phyloP scores from a whole-genome alignment of 1,284 basidiomycete species.

The Cutaneotrichosporon daszewskae region DNA sequence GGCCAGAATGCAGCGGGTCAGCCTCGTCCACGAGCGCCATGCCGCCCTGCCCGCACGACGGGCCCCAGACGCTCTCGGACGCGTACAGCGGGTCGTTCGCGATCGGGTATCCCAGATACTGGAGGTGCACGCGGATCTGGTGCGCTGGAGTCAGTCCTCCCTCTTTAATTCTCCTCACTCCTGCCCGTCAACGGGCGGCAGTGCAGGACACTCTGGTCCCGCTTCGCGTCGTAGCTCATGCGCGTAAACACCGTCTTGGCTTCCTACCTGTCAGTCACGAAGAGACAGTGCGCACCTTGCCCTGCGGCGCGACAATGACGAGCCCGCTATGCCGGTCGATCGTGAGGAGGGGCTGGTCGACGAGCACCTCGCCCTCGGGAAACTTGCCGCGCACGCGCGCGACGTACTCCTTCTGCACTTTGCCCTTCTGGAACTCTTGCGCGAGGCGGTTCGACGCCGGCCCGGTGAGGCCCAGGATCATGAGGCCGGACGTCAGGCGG shows the following conservation, averaged over 20 bases:
- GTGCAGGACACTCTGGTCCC: slow-evolving; percentile 80
- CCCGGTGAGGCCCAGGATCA: slow-evolving; percentile 82
- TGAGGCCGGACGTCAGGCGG: slow-evolving; percentile 87
- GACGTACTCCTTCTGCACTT: slow-evolving; percentile 84
- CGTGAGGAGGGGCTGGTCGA: slow-evolving; percentile 82
- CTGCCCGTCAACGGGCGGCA: slow-evolving; percentile 83
- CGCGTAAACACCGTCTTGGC: slow-evolving; percentile 86
- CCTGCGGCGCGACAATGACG: slow-evolving; percentile 88
- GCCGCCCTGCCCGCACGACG: slow-evolving; percentile 70
- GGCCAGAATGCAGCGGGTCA: neutral
- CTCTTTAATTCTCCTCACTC: slow-evolving; percentile 55
- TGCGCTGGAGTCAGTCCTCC: slow-evolving; percentile 60
- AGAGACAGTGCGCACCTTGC: slow-evolving; percentile 58
- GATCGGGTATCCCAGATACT: slow-evolving; percentile 89
- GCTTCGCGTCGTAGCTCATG: slow-evolving; percentile 73
- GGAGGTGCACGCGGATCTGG: slow-evolving; percentile 92
- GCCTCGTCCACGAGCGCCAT: slow-evolving; percentile 55
- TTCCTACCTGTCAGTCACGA: slow-evolving; percentile 51
- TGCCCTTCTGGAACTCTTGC: slow-evolving; percentile 72
- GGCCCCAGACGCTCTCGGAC: slow-evolving; percentile 74
- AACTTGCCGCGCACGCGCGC: slow-evolving; percentile 79
- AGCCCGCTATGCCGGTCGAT: slow-evolving; percentile 94
- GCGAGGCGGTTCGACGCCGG: slow-evolving; percentile 67
- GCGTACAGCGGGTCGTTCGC: slow-evolving; percentile 87
- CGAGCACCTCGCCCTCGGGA: slow-evolving; percentile 70